Evolutionary conservation across 495 filamentous ascomycete genomes (phyloP), one percentile per base, ranked within the genome.

Genomic region (Glarea lozoyensis): DNA sequence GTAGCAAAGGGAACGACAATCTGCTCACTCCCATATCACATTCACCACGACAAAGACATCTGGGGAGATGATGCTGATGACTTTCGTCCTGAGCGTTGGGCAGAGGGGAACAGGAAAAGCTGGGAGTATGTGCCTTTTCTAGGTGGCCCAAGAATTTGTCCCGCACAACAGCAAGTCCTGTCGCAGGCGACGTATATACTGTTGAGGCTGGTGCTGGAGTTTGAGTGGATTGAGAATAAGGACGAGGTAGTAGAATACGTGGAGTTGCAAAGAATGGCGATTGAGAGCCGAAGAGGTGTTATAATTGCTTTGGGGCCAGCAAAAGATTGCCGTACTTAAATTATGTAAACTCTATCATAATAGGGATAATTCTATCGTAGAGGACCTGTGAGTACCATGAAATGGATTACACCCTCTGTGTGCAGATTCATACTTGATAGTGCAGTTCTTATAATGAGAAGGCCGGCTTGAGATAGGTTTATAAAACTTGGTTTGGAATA

Each of bases 111-210:
- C n/a, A 18, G 17, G 29, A 23, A 35, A n/a, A 69, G 66, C 3
- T 49, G 46, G 46, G 40, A 40, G 2, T 49, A 38, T 22, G 10
- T 38, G 2, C 46, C 46, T 3, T 43, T 48, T 17, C 69, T 67
- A 33, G 79, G 78, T 0, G 78, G 79, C 0, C 77, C 78, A 0
- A 63, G 79, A n/a, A 75, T 79, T 33, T 79, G 63, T 32, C 40
- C 37, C 11, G 67, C 65, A 6, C 66, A 68, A 57, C 67, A 69
- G 42, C 75, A 76, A 45, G 76, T 74, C 10, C 58, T 76, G 56
- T 75, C 70, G 0, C 69, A 79, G 50, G 64, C 70, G n/a, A 57
- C 56, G 3, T 73, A 72, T 40, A 70, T 76, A 0, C 48, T 80
- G 29, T 72, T 79, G 10, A 58, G 75, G 21, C 61, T 85, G 27